Percentiles rank a stretch among this genome's conserved stretches.
Conservation (phyloP, 108 stramenopile species). For the Pseudonitzschia delicatissima region DNA sequence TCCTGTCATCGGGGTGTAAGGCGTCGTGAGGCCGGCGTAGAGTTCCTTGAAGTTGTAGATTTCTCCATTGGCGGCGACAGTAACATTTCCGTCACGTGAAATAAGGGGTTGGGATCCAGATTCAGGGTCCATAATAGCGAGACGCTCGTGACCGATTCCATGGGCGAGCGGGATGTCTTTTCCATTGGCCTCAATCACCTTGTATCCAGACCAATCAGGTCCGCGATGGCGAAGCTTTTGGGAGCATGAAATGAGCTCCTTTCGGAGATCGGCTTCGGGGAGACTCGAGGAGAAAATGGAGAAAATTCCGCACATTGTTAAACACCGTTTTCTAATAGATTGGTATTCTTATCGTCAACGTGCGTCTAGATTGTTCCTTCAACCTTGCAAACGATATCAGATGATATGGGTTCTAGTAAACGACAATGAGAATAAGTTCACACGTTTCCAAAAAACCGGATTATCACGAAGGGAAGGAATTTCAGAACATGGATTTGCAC, state of each 20-base stretch:
- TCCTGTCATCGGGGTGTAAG: slow-evolving; percentile 87
- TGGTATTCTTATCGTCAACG: not conserved
- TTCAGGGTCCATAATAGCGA: slow-evolving; percentile 98
- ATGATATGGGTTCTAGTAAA: not conserved
- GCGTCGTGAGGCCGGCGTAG: slow-evolving; percentile 55
- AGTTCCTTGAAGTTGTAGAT: slow-evolving; percentile 99
- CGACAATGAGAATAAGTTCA: not conserved
- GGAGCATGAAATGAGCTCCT: slow-evolving; percentile 87
- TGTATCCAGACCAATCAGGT: slow-evolving; percentile 98
- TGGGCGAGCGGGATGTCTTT: slow-evolving; percentile 55
- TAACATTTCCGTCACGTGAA: slow-evolving; percentile 72
- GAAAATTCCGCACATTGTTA: slow-evolving; percentile 95
- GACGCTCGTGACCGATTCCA: slow-evolving; percentile 95
- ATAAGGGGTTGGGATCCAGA: slow-evolving; percentile 93
- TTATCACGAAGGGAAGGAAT: not conserved
- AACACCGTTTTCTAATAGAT: not conserved
- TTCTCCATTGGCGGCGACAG: slow-evolving; percentile 97
- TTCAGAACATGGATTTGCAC: not conserved
- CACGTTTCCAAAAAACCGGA: not conserved
- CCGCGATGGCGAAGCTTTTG: slow-evolving; percentile 92
- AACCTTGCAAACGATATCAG: not conserved
- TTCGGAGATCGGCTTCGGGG: slow-evolving; percentile 79
- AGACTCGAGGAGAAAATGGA: slow-evolving; percentile 93
- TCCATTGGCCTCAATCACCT: slow-evolving; percentile 54
- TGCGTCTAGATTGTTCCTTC: not conserved